Evolutionary conservation across 2,329 filamentous ascomycete genomes (phyloP).

Genomic region (Arachnomyces sp.): DNA sequence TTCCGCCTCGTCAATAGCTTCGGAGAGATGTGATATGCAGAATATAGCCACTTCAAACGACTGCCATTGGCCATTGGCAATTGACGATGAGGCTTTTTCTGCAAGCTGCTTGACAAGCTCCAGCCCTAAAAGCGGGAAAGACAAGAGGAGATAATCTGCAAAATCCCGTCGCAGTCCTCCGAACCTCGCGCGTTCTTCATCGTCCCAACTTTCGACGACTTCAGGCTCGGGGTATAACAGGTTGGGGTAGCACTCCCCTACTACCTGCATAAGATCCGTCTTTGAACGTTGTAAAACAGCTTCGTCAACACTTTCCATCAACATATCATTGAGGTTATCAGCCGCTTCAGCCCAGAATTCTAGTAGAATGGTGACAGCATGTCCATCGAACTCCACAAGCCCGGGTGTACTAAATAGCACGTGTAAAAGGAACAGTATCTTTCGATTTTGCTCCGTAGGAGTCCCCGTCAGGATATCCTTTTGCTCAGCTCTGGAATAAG

Average conservation of each 20-base stretch:
- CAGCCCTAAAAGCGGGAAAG: constrained; percentile 36
- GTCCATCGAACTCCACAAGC: constrained; percentile 33
- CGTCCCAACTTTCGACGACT: constrained; percentile 31
- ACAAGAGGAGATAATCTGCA: constrained; percentile 37
- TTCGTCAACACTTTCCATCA: constrained; percentile 20
- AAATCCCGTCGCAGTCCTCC: constrained; percentile 36
- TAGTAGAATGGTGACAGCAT: constrained; percentile 28
- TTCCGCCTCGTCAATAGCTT: constrained; percentile 37
- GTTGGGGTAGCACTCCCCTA: constrained; percentile 35
- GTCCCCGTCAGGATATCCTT: constrained; percentile 21
- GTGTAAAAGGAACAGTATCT: constrained; percentile 29
- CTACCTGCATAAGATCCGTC: constrained; percentile 30
- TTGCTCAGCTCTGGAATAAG: constrained; percentile 26
- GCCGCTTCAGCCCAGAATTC: constrained; percentile 37
- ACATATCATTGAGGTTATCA: constrained; percentile 28
- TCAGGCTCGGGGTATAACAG: constrained; percentile 30
- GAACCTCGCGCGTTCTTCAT: constrained; percentile 36
- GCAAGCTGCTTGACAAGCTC: constrained; percentile 35
- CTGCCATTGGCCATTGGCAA: constrained; percentile 31
- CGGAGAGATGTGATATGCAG: constrained; percentile 36
- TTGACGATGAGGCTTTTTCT: constrained; percentile 25
- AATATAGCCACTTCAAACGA: constrained; percentile 38
- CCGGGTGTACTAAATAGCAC: constrained; percentile 32
- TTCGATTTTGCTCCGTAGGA: constrained; percentile 24
- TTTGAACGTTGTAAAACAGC: constrained; percentile 24